Conservation (phyloP, 2,329 filamentous ascomycete species). For the Scedosporium minutisporum region DNA sequence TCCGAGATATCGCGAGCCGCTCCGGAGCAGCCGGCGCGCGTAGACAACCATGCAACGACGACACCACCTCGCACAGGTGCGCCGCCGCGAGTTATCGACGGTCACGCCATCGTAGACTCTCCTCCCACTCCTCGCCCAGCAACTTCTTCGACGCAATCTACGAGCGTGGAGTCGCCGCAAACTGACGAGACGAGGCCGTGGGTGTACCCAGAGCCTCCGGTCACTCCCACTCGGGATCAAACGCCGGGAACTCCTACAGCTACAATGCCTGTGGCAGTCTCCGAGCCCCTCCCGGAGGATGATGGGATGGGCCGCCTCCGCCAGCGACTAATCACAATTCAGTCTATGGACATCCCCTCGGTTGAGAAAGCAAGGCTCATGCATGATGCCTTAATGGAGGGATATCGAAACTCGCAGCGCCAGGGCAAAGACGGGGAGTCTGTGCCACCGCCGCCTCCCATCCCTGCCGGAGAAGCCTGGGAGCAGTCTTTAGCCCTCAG, state of each 20-base stretch:
- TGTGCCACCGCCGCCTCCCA: conserved; percentile 10
- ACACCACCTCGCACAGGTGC: not conserved
- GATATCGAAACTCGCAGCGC: conserved; percentile 34
- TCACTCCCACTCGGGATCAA: not conserved
- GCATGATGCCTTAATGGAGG: conserved; percentile 61
- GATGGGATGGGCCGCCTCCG: conserved; percentile 67
- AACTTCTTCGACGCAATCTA: conserved; percentile 24
- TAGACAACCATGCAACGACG: conserved; percentile 11
- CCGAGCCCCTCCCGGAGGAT: conserved; percentile 53
- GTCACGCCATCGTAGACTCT: conserved; percentile 16
- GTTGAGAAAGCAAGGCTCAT: conserved; percentile 62
- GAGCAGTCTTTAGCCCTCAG: conserved; percentile 33
- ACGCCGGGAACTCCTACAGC: conserved; percentile 3
- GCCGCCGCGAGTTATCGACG: conserved; percentile 11
- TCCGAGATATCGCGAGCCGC: conserved; percentile 37
- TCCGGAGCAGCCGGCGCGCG: conserved; percentile 13
- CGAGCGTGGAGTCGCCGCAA: conserved; percentile 17
- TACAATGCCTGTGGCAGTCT: conserved; percentile 4
- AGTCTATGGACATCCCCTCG: conserved; percentile 46
- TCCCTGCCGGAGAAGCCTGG: conserved; percentile 14
- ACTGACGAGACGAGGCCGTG: not conserved
- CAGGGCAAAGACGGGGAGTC: conserved; percentile 13
- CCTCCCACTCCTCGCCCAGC: conserved; percentile 18
- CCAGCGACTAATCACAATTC: conserved; percentile 58
- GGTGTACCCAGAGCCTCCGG: not conserved